Base-by-base conservation (phyloP, 2,329 filamentous ascomycete genomes). In the Penicillium sp. region DNA sequence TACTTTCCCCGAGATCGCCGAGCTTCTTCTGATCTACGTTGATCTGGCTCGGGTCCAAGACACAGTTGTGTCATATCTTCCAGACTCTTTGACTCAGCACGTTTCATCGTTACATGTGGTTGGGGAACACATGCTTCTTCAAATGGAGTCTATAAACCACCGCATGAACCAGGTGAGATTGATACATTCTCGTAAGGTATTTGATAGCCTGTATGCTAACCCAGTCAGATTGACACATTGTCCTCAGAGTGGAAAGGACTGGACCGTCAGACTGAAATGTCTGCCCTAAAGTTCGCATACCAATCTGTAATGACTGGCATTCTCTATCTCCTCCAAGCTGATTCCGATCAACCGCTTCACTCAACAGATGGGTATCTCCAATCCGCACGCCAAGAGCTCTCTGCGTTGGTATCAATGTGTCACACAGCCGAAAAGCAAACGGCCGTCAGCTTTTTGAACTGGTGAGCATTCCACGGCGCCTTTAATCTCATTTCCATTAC, bases 231-330 rank as follows among this genome's bases (percentile, higher is more conserved):
- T 3, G 29, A 49, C 8, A 31, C 46, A 1, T 44, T 51, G 7
- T 58, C 63, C 1, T 11, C 51, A 2, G 34, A 32, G 1, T 65
- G 63, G 63, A 62, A 49, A 48, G 61, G 61, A 5, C 48, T 65
- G 8, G 55, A 65, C 22, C 14, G 27, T 4, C 31, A 48, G 11
- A 56, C 54, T 41, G 63, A 65, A 53, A 55, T 65, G 14, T 55
- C 60, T 1, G 50, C 63, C 1, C 54, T 65, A 5, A 48, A 60
- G 21, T 65, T 63, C 42, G 56, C 60, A 10, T 57, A 59, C 36
- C 54, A 65, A 40, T 65, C 60, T 8, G 48, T 64, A 18, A 55
- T 57, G 45, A 65, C 63, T 8, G 56, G 41, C 16, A 56, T 64
- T 2, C 48, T 63, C 1, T 60, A 64, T n/a, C 57, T 63, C 1